Evolutionary conservation across 345 rosid genomes (phyloP), one percentile per base, ranked within the genome.

Genomic region (Geranium brycei): DNA sequence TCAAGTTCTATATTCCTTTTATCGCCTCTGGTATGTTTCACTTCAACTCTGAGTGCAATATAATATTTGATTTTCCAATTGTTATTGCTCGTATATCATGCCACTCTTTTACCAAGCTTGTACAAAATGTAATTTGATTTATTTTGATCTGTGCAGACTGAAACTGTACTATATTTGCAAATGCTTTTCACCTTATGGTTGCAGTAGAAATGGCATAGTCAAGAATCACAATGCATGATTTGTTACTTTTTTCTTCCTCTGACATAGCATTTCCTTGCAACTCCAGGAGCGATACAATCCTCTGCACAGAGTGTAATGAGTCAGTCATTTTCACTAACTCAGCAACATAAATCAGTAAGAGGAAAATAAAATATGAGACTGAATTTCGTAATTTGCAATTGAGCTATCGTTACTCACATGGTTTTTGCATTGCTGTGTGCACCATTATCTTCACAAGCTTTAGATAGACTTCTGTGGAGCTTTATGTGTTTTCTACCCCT

Each of bases 191-290:
- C 47, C 11, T 5, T 38, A 38, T 38, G 47, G 11, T 38, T 38
- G 47, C 47, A 38, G 47, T 38, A 6, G 15, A 8, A 8, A 47
- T 11, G 53, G 3, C 53, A 57, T 8, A n/a, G 59, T 15, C 59
- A 16, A 15, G 59, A 35, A 56, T 64, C 38, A 32, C 55, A 51
- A 28, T 13, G 51, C 67, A 64, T 57, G 15, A n/a, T 57, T 64
- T 61, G 31, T 17, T 19, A 47, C 40, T 40, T 58, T 61, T 59
- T 47, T 61, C 31, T 67, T 66, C 60, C 68, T 62, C 38, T n/a
- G 66, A 57, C 64, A 74, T 55, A 74, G 64, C 8, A 61, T 68
- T 19, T 68, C 72, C 71, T 55, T 66, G 71, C 77, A 69, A 23
- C 71, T 69, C 73, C 77, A 69, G 38, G 71, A 63, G 30, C 31